These are phyloP conservation scores for Crithidia mellificae DNA, from an alignment of 208 protist species.

Conservation along the genomic window DNA sequence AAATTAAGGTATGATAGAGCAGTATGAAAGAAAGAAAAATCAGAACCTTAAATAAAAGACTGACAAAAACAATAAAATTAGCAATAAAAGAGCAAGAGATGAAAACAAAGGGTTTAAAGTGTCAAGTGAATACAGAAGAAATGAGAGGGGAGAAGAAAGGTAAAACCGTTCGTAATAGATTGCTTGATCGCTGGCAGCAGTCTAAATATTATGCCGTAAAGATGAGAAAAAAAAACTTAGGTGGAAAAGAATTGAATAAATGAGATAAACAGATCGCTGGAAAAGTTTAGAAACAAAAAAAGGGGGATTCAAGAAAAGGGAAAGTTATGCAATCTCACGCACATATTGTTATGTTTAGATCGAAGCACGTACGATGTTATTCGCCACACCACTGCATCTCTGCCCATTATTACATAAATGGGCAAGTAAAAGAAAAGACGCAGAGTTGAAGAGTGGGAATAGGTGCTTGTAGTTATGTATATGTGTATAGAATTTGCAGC, in stretches of 20 bases:
- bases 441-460: neutral
- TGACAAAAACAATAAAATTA: no score
- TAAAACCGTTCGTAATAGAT: conserved; percentile 4
- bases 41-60: no score
- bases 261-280: neutral
- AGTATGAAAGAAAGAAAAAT: no score
- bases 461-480: neutral
- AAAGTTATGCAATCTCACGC: neutral
- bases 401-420: neutral
- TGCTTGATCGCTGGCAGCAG: conserved; percentile 18
- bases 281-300: neutral
- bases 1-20: no score
- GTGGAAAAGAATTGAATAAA: neutral
- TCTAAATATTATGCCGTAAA: neutral
- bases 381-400: neutral
- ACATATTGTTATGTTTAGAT: conserved; percentile 1
- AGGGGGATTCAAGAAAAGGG: conserved; percentile 5
- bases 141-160: no score
- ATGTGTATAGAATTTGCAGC: neutral
- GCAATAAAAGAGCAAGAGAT: no score
- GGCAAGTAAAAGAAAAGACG: neutral
- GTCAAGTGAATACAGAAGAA: no score
- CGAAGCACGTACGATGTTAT: neutral
- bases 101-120: no score
- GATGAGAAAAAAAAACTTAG: neutral